A percentile compares a stretch with the other conserved stretches of the same genome.
phyloP scores from a whole-genome alignment of 2,329 filamentous ascomycete species.

The Ambrosiella xylebori region DNA sequence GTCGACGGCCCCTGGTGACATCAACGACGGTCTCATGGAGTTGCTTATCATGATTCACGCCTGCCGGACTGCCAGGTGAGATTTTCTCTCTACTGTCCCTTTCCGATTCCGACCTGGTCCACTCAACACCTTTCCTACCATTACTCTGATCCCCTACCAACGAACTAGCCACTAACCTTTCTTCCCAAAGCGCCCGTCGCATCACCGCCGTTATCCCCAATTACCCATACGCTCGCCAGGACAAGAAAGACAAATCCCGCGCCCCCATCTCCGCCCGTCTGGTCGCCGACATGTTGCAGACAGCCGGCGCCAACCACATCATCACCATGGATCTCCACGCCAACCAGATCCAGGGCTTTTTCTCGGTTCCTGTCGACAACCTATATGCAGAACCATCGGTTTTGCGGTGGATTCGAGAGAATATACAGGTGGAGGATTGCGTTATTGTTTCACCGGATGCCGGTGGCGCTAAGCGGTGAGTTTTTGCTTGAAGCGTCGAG shows the following conservation, averaged over 20 bases:
- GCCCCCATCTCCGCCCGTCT: conserved; percentile 94
- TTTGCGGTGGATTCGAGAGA: conserved; percentile 77
- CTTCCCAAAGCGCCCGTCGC: conserved; percentile 42
- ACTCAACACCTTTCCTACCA: neutral
- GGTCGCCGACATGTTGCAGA: conserved; percentile 95
- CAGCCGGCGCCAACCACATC: conserved; percentile 52
- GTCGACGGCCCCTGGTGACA: conserved; percentile 84
- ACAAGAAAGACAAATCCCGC: conserved; percentile 87
- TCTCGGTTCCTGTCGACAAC: conserved; percentile 62
- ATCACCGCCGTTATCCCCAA: conserved; percentile 94
- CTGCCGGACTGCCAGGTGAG: conserved; percentile 40
- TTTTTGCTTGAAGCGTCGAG: conserved; percentile 21
- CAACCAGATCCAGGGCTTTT: conserved; percentile 94
- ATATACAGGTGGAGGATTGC: conserved; percentile 63
- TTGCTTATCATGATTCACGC: conserved; percentile 96
- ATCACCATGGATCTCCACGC: conserved; percentile 97
- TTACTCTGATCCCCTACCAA: neutral
- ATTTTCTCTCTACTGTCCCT: neutral
- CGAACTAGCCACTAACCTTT: neutral
- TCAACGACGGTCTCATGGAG: conserved; percentile 98
- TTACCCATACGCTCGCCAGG: conserved; percentile 90
- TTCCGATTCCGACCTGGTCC: neutral
- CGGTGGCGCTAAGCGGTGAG: conserved; percentile 65
- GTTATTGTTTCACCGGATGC: conserved; percentile 93
- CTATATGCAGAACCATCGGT: conserved; percentile 90